Evolutionary conservation across 345 rosid genomes (phyloP).

Genomic region (Arabidopsis thaliana): TAIR10.1 NC_003076.8:15997001-15997500

Average conservation of each 20-base stretch:
- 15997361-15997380: background rate
- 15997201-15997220: constrained; percentile 4
- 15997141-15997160: background rate
- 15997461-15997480: too few relatives aligned
- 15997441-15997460: background rate
- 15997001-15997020: too few relatives aligned
- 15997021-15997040: too few relatives aligned
- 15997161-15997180: constrained; percentile 19
- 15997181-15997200: background rate
- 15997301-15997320: background rate
- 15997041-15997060: too few relatives aligned
- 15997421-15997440: background rate
- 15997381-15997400: too few relatives aligned
- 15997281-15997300: constrained; percentile 3
- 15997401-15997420: background rate
- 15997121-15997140: constrained; percentile 1
- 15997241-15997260: constrained; percentile 18
- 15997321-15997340: background rate
- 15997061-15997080: too few relatives aligned
- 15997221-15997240: constrained; percentile 8
- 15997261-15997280: constrained; percentile 17
- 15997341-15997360: background rate
- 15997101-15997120: constrained; percentile 1
- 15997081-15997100: background rate
- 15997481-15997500: too few relatives aligned